A percentile compares a stretch with the other conserved stretches of the same genome.
Conservation (phyloP, 2,329 filamentous ascomycete genomes). For the Ophiosphaerella korrae region DNA sequence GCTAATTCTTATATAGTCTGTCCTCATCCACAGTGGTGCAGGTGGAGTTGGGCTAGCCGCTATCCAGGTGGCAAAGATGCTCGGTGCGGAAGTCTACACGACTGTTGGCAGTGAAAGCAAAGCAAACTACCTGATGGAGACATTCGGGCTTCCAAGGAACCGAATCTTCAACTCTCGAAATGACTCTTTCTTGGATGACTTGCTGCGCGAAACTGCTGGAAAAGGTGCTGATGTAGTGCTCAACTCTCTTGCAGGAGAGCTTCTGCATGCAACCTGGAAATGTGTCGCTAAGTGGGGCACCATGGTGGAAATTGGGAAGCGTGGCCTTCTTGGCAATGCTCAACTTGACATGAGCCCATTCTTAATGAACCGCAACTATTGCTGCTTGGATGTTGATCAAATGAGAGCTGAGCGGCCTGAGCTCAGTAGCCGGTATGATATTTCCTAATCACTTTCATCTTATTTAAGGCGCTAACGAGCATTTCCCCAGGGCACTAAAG, state of each 20-base stretch:
- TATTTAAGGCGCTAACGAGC: background rate
- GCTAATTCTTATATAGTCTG: background rate
- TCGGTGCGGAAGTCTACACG: slow-evolving; percentile 17
- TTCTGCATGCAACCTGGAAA: slow-evolving; percentile 47
- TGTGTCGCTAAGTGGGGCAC: slow-evolving; percentile 46
- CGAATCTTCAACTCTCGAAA: slow-evolving; percentile 41
- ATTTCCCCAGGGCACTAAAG: background rate
- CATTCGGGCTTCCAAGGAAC: slow-evolving; percentile 21
- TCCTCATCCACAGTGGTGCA: slow-evolving; percentile 18
- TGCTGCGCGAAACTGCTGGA: slow-evolving; percentile 31
- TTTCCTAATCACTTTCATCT: background rate
- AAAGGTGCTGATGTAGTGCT: slow-evolving; percentile 44
- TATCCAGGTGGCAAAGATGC: slow-evolving; percentile 3
- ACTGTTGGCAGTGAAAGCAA: slow-evolving; percentile 25
- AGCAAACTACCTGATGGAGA: slow-evolving; percentile 15
- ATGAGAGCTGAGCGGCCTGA: background rate
- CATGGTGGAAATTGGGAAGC: slow-evolving; percentile 28
- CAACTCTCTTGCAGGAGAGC: slow-evolving; percentile 36
- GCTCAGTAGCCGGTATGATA: no score
- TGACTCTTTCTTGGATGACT: slow-evolving; percentile 21
- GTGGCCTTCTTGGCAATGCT: slow-evolving; percentile 17
- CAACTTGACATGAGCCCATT: slow-evolving; percentile 6
- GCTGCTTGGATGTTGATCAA: background rate
- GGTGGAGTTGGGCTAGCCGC: slow-evolving; percentile 24
- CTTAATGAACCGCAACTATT: background rate